Base-by-base conservation (phyloP, 306 rosid species). In the Pyrus bretschneideri region DNA sequence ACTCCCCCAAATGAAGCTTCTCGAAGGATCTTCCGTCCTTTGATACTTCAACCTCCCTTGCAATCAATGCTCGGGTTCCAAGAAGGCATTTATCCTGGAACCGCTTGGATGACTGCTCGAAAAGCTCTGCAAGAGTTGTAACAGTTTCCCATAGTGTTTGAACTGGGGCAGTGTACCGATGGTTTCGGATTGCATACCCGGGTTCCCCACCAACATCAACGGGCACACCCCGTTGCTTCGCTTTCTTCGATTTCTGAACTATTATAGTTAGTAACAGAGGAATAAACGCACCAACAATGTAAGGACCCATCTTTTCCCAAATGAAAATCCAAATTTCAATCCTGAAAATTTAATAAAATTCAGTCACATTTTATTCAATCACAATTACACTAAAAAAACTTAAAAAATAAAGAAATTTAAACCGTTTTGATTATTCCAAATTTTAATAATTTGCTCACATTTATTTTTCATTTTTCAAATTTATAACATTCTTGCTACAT, bases 1-100 rank as follows among this genome's bases (percentile, higher is more conserved):
- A 96, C 9, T 91, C 97, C 30, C 99, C 96, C 83, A 92, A 80
- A 62, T 89, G 85, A 85, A 96, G 86, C 84, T 96, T 96, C 89
- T 96, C 98, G 75, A 92, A 87, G 66, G 86, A 85, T 75, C 86
- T 91, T 69, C 99, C 98, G 51, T 91, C 92, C 1, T 44, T 77
- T 27, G 82, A 11, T 35, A 72, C 73, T 62, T 92, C 93, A 35
- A 85, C 33, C 75, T 91, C 99, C 65, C 91, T 83, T 0, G 84
- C n/a, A 58, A 92, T 81, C 86, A 91, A 46, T 67, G 60, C 86
- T 60, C 99, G 90, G 29, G 97, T 92, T 40, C 99, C 99, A 23
- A 96, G 98, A 72, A 92, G 84, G 58, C 70, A 19, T 66, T 78
- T 88, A 9, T 83, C 86, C 3, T 45, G 84, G 72, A 88, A 81